These are phyloP conservation scores for Penicillium sp. DNA, from an alignment of 2,329 filamentous ascomycete species.

Conservation along the genomic window DNA sequence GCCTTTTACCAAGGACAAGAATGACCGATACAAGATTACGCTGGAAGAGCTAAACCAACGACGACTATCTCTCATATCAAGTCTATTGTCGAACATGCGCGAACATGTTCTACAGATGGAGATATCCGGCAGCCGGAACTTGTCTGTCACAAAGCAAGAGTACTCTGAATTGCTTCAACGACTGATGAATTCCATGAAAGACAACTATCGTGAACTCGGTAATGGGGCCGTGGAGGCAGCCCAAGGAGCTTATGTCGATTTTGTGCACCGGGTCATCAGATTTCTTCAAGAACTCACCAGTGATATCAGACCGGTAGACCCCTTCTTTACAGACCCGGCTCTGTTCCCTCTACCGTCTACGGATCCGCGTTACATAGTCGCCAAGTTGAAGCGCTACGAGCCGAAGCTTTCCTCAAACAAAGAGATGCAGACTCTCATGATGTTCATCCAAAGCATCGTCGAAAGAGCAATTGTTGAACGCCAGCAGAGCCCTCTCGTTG, in stretches of 20 bases:
- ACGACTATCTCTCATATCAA: slow-evolving; percentile 55
- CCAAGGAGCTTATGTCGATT: slow-evolving; percentile 57
- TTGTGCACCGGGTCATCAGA: slow-evolving; percentile 59
- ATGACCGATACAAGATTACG: slow-evolving; percentile 47
- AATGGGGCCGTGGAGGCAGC: slow-evolving; percentile 27
- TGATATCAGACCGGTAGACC: slow-evolving; percentile 54
- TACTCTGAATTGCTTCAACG: slow-evolving; percentile 53
- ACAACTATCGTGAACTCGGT: slow-evolving; percentile 57
- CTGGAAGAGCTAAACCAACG: slow-evolving; percentile 54
- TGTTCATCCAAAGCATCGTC: slow-evolving; percentile 59
- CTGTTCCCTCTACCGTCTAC: slow-evolving; percentile 59
- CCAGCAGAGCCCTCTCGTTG: slow-evolving; percentile 56
- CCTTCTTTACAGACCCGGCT: slow-evolving; percentile 60
- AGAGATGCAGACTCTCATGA: slow-evolving; percentile 53
- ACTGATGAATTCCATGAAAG: slow-evolving; percentile 61
- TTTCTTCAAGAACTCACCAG: slow-evolving; percentile 60
- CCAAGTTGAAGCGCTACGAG: slow-evolving; percentile 58
- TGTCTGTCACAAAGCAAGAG: slow-evolving; percentile 40
- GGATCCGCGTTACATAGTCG: slow-evolving; percentile 63
- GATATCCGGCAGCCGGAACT: slow-evolving; percentile 29
- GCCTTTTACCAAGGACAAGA: slow-evolving; percentile 51
- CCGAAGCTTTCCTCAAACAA: slow-evolving; percentile 51
- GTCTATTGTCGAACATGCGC: slow-evolving; percentile 59
- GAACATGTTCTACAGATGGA: slow-evolving; percentile 44
- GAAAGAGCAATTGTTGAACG: slow-evolving; percentile 58